phyloP scores from a whole-genome alignment of 768 basidiomycete species.

The Tremella yokohamensis region DNA sequence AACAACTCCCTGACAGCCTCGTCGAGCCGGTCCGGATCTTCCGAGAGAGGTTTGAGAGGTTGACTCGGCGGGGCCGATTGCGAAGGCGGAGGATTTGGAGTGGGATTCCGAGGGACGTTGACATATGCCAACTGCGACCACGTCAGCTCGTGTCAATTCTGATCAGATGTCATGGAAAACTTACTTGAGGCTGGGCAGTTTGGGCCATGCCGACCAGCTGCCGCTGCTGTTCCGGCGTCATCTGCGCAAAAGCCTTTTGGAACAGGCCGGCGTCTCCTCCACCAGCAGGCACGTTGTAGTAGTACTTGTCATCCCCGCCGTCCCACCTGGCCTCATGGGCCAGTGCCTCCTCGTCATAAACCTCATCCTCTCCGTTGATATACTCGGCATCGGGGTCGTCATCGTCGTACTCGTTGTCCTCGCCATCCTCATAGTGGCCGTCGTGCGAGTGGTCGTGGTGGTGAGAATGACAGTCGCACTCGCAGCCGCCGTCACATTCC shows the following conservation, averaged over 20 bases:
- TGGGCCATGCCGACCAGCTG: too few relatives aligned
- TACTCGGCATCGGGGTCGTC: slow-evolving; percentile 2
- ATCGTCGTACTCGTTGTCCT: slow-evolving; percentile 8
- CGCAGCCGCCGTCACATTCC: slow-evolving; percentile 31
- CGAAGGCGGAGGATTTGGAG: slow-evolving; percentile 5
- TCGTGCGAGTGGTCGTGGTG: slow-evolving; percentile 19
- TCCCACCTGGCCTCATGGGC: neutral
- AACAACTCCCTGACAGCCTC: slow-evolving; percentile 47
- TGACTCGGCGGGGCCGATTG: neutral
- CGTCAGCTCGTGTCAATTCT: too few relatives aligned
- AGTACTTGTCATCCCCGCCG: slow-evolving; percentile 3
- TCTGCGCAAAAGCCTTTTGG: too few relatives aligned
- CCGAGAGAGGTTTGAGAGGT: slow-evolving; percentile 15
- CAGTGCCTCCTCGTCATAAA: neutral
- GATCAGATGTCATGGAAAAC: too few relatives aligned
- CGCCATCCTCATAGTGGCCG: slow-evolving; percentile 14
- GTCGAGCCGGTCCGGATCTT: slow-evolving; percentile 48
- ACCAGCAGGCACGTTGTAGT: neutral
- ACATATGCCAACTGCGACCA: too few relatives aligned
- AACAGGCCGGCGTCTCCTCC: too few relatives aligned
- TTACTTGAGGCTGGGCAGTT: too few relatives aligned
- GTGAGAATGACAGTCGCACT: slow-evolving; percentile 23
- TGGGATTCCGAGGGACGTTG: neutral
- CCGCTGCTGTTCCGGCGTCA: too few relatives aligned
- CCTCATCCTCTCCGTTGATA: slow-evolving; percentile 1